A percentile compares a stretch with the other conserved stretches of the same genome.
phyloP scores from a whole-genome alignment of 2,329 filamentous ascomycete genomes.

The Cylindrodendrum hubeiense region DNA sequence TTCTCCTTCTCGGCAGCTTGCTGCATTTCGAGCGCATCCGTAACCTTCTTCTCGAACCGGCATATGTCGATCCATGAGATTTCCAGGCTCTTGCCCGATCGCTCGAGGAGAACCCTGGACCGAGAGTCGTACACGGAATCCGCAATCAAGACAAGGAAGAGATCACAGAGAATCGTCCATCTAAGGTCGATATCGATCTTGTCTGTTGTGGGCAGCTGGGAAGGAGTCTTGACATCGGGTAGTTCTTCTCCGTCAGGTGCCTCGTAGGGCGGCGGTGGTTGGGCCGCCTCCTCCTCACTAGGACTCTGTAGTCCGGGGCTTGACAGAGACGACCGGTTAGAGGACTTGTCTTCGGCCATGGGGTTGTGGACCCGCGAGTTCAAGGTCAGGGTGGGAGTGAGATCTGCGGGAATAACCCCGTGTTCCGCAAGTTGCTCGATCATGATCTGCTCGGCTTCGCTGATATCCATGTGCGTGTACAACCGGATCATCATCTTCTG shows the following conservation, averaged over 20 bases:
- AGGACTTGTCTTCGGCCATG: slow-evolving; percentile 68
- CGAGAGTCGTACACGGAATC: slow-evolving; percentile 93
- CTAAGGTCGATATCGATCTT: slow-evolving; percentile 96
- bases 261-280: slow-evolving; percentile 70
- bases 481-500: slow-evolving; percentile 98
- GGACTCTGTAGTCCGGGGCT: slow-evolving; percentile 38
- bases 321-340: slow-evolving; percentile 30
- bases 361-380: slow-evolving; percentile 96
- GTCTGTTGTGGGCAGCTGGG: slow-evolving; percentile 82
- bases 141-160: slow-evolving; percentile 96
- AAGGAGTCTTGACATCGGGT: slow-evolving; percentile 84
- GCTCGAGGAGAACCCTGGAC: slow-evolving; percentile 85
- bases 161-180: slow-evolving; percentile 96
- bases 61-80: slow-evolving; percentile 94
- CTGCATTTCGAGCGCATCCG: slow-evolving; percentile 97
- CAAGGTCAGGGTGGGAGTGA: slow-evolving; percentile 88
- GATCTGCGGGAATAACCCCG: slow-evolving; percentile 85
- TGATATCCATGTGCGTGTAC: slow-evolving; percentile 97
- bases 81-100: slow-evolving; percentile 82
- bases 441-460: slow-evolving; percentile 93
- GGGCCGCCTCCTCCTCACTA: slow-evolving; percentile 60
- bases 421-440: slow-evolving; percentile 96
- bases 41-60: slow-evolving; percentile 96
- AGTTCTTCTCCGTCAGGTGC: slow-evolving; percentile 77
- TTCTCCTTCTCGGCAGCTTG: slow-evolving; percentile 94